A percentile compares a stretch with the other conserved stretches of the same genome.
phyloP scores from a whole-genome alignment of 179 eudicot species.

The Beta lomatogona region DNA sequence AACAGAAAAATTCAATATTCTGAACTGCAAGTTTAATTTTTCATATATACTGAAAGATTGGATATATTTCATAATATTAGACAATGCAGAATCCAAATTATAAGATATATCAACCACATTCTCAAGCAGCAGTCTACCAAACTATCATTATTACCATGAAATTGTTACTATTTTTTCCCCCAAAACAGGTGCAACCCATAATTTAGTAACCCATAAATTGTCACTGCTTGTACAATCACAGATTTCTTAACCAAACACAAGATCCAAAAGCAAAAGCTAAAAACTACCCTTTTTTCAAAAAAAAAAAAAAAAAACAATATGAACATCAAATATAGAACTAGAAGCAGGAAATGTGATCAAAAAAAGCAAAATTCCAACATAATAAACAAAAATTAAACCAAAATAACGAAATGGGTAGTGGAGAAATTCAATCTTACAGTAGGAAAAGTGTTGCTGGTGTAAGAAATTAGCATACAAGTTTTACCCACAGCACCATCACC shows the following conservation, averaged over 20 bases:
- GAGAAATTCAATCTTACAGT: slow-evolving; percentile 28
- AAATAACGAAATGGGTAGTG: slow-evolving; percentile 2
- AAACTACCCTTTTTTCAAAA: too few relatives aligned
- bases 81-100: background rate
- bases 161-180: background rate
- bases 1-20: background rate
- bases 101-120: background rate
- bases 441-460: slow-evolving; percentile 53
- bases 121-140: background rate
- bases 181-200: background rate
- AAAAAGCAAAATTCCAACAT: slow-evolving; percentile 8
- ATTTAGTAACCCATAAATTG: background rate
- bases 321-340: background rate
- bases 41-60: background rate
- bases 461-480: slow-evolving; percentile 53
- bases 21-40: background rate
- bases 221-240: background rate
- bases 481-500: slow-evolving; percentile 57
- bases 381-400: background rate
- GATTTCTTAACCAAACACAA: slow-evolving; percentile 6
- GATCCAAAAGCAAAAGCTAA: slow-evolving; percentile 5
- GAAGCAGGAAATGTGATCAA: background rate
- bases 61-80: background rate
- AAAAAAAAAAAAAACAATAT: background rate
- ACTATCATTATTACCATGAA: background rate